Percentiles rank a stretch among this genome's conserved stretches.
phyloP scores from a whole-genome alignment of 305 asterid genomes.

The Rubia occidens region DNA sequence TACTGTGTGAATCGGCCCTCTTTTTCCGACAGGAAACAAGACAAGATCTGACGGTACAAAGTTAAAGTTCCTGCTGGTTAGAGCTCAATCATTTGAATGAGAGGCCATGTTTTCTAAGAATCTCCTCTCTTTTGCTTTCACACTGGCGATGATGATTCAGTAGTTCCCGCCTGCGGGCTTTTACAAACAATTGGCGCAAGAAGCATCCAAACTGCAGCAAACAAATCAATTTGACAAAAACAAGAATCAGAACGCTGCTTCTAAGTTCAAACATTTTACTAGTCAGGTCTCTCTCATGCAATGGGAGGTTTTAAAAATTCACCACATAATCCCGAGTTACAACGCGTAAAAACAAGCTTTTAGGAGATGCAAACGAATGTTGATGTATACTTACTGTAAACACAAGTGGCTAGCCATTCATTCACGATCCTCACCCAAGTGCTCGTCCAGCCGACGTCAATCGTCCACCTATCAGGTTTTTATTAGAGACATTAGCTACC shows the following conservation, averaged over 20 bases:
- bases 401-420: conserved; percentile 45
- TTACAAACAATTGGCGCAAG: conserved; percentile 35
- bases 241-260: neutral
- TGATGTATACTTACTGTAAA: conserved; percentile 31
- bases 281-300: neutral
- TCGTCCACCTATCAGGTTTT: conserved; percentile 38
- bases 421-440: conserved; percentile 53
- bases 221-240: neutral
- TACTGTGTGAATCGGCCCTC: neutral
- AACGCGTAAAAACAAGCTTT: too few relatives aligned
- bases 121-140: neutral
- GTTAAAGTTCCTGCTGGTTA: neutral
- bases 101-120: conserved; percentile 6
- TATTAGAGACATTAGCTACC: neutral
- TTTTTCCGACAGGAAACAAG: conserved; percentile 7
- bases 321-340: neutral
- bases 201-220: conserved; percentile 35
- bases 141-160: conserved; percentile 22
- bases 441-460: conserved; percentile 50
- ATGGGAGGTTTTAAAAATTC: neutral
- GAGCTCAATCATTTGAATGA: conserved; percentile 11
- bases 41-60: neutral
- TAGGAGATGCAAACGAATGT: too few relatives aligned
- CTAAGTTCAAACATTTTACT: neutral
- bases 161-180: conserved; percentile 16